phyloP scores from a whole-genome alignment of 2,329 filamentous ascomycete genomes.

The Penicillium vulpinum region DNA sequence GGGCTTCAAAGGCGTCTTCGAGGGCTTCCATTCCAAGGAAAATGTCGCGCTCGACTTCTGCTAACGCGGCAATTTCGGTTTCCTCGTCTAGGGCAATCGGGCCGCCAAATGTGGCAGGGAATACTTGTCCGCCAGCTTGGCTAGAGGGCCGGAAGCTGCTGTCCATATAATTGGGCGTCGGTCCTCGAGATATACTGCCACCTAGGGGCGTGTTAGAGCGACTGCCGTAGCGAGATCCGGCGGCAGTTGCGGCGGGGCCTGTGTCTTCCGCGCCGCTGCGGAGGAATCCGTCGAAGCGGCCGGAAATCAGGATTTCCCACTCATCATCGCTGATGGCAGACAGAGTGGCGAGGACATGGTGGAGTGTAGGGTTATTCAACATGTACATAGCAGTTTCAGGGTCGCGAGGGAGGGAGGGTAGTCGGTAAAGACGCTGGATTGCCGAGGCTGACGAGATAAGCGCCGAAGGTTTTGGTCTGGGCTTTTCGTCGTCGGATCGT shows the following conservation, averaged over 20 bases:
- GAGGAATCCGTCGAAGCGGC: slow-evolving; percentile 91
- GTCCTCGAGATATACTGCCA: slow-evolving; percentile 36
- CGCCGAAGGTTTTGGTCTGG: slow-evolving; percentile 68
- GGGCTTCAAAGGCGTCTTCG: slow-evolving; percentile 87
- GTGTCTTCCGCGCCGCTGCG: slow-evolving; percentile 81
- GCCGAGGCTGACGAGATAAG: slow-evolving; percentile 74
- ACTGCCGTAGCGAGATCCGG: slow-evolving; percentile 41
- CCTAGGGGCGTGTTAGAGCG: slow-evolving; percentile 38
- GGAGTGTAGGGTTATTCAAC: slow-evolving; percentile 75
- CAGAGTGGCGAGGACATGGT: slow-evolving; percentile 83
- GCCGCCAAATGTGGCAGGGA: slow-evolving; percentile 63
- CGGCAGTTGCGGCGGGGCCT: slow-evolving; percentile 25
- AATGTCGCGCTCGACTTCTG: slow-evolving; percentile 90
- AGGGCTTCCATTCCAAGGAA: slow-evolving; percentile 91
- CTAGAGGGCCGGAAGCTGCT: slow-evolving; percentile 44
- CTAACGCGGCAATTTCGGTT: slow-evolving; percentile 83
- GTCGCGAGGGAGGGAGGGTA: slow-evolving; percentile 72
- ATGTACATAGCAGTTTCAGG: slow-evolving; percentile 84
- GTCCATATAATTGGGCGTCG: slow-evolving; percentile 39
- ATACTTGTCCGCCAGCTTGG: slow-evolving; percentile 46
- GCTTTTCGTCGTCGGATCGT: slow-evolving; percentile 58
- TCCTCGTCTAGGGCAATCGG: slow-evolving; percentile 91
- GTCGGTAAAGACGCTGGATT: slow-evolving; percentile 80
- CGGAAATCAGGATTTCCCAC: slow-evolving; percentile 93
- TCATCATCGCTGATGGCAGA: slow-evolving; percentile 87